Percentiles rank a stretch among this genome's conserved stretches.
Evolutionary conservation across 2,329 filamentous ascomycete species (phyloP).

Genomic region (Sporothrix globosa): DNA sequence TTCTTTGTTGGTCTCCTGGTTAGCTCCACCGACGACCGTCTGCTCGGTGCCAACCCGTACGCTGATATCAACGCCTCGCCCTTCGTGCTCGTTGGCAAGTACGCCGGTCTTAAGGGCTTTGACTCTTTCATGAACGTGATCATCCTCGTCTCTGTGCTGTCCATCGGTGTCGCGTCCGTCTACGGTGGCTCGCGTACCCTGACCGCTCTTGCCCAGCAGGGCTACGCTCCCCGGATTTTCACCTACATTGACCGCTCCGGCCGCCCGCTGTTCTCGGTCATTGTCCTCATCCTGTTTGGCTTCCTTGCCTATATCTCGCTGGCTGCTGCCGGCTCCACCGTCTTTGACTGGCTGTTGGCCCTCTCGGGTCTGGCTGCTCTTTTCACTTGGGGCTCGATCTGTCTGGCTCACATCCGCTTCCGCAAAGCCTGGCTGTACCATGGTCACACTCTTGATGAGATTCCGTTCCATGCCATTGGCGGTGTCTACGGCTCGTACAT

Average conservation of each 20-base stretch:
- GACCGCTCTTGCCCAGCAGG: slow-evolving; percentile 61
- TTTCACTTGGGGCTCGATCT: slow-evolving; percentile 72
- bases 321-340: slow-evolving; percentile 48
- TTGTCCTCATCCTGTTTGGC: slow-evolving; percentile 53
- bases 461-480: slow-evolving; percentile 65
- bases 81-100: slow-evolving; percentile 61
- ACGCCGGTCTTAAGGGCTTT: slow-evolving; percentile 56
- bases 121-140: slow-evolving; percentile 63
- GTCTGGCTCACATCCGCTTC: slow-evolving; percentile 70
- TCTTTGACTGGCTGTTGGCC: slow-evolving; percentile 69
- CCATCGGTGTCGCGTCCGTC: slow-evolving; percentile 61
- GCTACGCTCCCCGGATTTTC: slow-evolving; percentile 61
- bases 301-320: slow-evolving; percentile 56
- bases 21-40: slow-evolving; percentile 49
- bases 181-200: slow-evolving; percentile 64
- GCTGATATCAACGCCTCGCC: slow-evolving; percentile 54
- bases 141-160: slow-evolving; percentile 62
- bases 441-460: slow-evolving; percentile 66
- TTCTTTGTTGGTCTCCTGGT: slow-evolving; percentile 57
- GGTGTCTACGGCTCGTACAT: slow-evolving; percentile 68
- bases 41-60: slow-evolving; percentile 54
- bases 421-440: slow-evolving; percentile 64
- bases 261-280: slow-evolving; percentile 57
- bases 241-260: slow-evolving; percentile 62
- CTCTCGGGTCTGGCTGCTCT: slow-evolving; percentile 67